These are phyloP conservation scores for Mrakia blollopis DNA, from an alignment of 768 basidiomycete species.

Conservation along the genomic window DNA sequence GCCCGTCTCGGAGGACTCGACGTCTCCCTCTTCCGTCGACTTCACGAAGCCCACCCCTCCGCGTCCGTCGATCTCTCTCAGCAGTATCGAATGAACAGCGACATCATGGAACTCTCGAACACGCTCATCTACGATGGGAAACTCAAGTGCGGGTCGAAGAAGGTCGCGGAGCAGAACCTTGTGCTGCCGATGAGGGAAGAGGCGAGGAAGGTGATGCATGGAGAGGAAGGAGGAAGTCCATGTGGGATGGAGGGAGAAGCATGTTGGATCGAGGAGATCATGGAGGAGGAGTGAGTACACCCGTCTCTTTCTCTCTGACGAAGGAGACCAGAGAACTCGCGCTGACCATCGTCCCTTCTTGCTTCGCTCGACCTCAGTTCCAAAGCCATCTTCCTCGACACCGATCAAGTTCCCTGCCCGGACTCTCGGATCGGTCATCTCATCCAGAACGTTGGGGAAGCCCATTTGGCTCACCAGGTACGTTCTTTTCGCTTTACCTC, in stretches of 20 bases:
- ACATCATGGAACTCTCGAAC: conserved; percentile 90
- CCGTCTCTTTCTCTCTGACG: background rate
- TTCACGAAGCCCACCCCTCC: conserved; percentile 69
- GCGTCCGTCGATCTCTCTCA: conserved; percentile 77
- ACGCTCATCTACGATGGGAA: conserved; percentile 73
- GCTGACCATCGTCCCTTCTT: background rate
- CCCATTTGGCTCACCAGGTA: conserved; percentile 48
- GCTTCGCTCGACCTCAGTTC: conserved; percentile 50
- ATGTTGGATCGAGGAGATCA: conserved; percentile 69
- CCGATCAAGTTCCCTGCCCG: conserved; percentile 68
- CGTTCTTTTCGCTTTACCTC: conserved; percentile 4
- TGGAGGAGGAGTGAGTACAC: conserved; percentile 44
- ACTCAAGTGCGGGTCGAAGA: conserved; percentile 60
- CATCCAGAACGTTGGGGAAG: conserved; percentile 84
- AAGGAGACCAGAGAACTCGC: background rate
- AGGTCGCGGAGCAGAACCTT: background rate
- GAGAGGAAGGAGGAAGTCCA: background rate
- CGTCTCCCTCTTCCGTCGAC: conserved; percentile 76
- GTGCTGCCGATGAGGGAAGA: conserved; percentile 26
- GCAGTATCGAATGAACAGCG: conserved; percentile 95
- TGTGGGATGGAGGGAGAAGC: conserved; percentile 35
- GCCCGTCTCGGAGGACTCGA: conserved; percentile 85
- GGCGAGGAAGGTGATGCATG: conserved; percentile 43
- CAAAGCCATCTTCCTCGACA: conserved; percentile 90
- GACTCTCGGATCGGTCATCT: conserved; percentile 83